These are phyloP conservation scores for Clarkia xantiana DNA, from an alignment of 345 rosid genomes.

Conservation along the genomic window DNA sequence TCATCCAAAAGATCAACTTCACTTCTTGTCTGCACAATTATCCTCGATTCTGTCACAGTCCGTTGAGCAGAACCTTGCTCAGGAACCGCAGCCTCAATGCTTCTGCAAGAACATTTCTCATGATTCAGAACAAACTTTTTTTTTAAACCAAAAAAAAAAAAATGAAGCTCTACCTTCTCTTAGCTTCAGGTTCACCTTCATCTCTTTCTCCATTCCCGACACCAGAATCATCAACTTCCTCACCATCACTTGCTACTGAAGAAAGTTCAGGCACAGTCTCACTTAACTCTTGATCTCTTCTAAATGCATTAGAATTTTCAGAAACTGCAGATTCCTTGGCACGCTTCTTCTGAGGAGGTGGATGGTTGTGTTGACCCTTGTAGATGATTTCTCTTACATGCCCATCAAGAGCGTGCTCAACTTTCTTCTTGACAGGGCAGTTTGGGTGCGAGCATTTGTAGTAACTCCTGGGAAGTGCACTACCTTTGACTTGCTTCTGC, in stretches of 20 bases:
- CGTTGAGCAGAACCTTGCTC: conserved; percentile 43
- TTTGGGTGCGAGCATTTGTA: conserved; percentile 60
- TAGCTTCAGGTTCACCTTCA: conserved; percentile 52
- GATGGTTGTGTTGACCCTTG: conserved; percentile 73
- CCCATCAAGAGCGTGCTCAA: conserved; percentile 63
- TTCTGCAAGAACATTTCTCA: conserved; percentile 22
- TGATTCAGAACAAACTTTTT: neutral
- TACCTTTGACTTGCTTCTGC: conserved; percentile 80
- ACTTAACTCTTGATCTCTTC: conserved; percentile 44
- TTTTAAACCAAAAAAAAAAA: neutral
- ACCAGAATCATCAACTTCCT: conserved; percentile 44
- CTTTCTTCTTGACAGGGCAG: conserved; percentile 80
- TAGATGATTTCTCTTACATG: conserved; percentile 73
- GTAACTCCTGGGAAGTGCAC: conserved; percentile 70
- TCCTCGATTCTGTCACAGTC: conserved; percentile 64
- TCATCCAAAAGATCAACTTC: conserved; percentile 93
- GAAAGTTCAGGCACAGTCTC: conserved; percentile 36
- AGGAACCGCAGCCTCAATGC: conserved; percentile 24
- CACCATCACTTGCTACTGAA: conserved; percentile 48
- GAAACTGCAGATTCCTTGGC: conserved; percentile 23
- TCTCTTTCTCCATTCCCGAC: conserved; percentile 27
- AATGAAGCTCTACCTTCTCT: conserved; percentile 37
- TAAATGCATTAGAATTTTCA: conserved; percentile 16
- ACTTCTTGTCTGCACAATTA: conserved; percentile 77
- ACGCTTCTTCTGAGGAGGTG: conserved; percentile 52